Conservation (phyloP, 306 rosid genomes). For the Cicer cuneatum region DNA sequence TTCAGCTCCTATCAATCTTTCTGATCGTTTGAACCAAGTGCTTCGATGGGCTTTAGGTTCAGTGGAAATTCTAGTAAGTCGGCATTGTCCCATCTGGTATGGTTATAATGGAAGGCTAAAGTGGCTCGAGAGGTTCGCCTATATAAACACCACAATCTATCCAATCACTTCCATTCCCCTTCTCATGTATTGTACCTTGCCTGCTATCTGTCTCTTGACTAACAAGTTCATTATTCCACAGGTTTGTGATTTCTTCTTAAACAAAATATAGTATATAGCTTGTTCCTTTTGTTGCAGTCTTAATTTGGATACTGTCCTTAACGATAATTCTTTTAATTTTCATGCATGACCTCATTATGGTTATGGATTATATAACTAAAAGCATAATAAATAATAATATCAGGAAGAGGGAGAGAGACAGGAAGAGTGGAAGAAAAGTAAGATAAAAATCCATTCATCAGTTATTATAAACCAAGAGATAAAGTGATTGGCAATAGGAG, state of each 20-base stretch:
- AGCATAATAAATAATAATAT: background rate
- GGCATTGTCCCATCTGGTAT: conserved; percentile 98
- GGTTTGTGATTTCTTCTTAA: conserved; percentile 57
- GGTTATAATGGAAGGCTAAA: conserved; percentile 93
- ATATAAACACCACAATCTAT: conserved; percentile 95
- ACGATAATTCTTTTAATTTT: background rate
- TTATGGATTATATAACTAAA: background rate
- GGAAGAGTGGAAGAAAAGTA: background rate
- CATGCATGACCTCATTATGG: background rate
- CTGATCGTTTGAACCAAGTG: conserved; percentile 98
- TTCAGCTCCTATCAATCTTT: conserved; percentile 98
- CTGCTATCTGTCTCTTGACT: conserved; percentile 94
- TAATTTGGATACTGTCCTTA: background rate
- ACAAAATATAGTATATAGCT: conserved; percentile 5
- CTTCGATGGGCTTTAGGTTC: conserved; percentile 98
- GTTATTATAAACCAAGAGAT: background rate
- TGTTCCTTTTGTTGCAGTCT: background rate
- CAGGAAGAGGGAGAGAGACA: background rate
- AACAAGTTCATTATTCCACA: conserved; percentile 98
- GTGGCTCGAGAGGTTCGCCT: conserved; percentile 95
- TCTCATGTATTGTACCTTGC: conserved; percentile 88
- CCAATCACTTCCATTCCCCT: conserved; percentile 94
- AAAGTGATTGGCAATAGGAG: background rate
- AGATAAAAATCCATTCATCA: background rate
- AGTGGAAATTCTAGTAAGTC: conserved; percentile 90